Base-by-base conservation (phyloP, 2,329 filamentous ascomycete species). In the Dactylellina parvicollis region DNA sequence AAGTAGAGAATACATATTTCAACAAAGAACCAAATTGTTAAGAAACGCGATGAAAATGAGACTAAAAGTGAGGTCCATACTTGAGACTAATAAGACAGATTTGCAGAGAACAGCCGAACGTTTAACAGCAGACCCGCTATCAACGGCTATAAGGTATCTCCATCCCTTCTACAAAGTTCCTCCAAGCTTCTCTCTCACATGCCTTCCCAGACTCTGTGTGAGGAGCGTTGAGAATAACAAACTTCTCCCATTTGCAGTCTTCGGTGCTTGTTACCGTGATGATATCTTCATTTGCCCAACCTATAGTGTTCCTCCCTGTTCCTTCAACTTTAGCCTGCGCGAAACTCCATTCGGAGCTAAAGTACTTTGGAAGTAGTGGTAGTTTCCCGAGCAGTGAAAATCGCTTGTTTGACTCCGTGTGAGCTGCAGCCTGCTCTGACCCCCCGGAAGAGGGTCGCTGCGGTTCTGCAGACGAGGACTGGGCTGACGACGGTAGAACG, bases 271-370 rank as follows among this genome's bases (percentile, higher is more conserved):
- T 84, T 0, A 96, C 88, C 1, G 93, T 82, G 9, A 96, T 82
- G 14, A 86, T 90, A 20, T 87, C 83, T 75, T 96, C 90, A 75
- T 88, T 85, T 8, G 88, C 85, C 92, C 96, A 98, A 1, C 92
- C 92, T 65, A 97, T 85, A 5, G 95, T 82, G 0, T 95, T 95
- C 80, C 96, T 96, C 9, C 88, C 90, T 2, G 91, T 92, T 36
- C 92, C 89, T 77, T 95, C 90, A 77, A 98, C 98, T 32, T 89
- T 88, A 2, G 87, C 86, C 40, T 89, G 92, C 2, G 91, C 86
- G 77, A 94, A 93, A 0, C 92, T 96, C 80, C 97, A 96, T 7
- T 90, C 86, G 76, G 98, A 95, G 1, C 91, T 94, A 79, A 98
- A 96, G 28, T 95, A 85, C 42, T 91, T 87, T 1, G 95, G 95